Conservation (phyloP, 1,139 yeast species). For the Wickerhamomyces sp. region DNA sequence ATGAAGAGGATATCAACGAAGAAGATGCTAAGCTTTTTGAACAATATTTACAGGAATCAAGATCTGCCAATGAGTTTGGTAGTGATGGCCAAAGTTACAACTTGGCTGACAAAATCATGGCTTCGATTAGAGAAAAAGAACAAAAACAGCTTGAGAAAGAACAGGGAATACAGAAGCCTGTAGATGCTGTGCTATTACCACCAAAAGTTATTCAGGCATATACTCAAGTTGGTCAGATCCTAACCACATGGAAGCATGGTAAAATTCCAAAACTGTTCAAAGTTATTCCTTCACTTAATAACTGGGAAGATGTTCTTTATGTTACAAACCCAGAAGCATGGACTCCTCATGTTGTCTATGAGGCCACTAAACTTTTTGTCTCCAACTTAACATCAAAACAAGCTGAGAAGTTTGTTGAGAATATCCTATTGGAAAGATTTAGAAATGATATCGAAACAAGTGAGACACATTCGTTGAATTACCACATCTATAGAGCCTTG, state of each 20-base stretch:
- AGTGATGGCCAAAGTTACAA: slow-evolving; percentile 48
- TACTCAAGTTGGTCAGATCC: slow-evolving; percentile 82
- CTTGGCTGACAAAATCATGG: slow-evolving; percentile 89
- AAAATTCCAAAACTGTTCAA: slow-evolving; percentile 92
- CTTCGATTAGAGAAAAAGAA: slow-evolving; percentile 77
- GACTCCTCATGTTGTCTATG: slow-evolving; percentile 97
- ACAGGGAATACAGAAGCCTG: slow-evolving; percentile 24
- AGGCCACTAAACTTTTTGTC: slow-evolving; percentile 90
- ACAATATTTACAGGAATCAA: slow-evolving; percentile 48
- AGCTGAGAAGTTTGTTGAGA: slow-evolving; percentile 78
- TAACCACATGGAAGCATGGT: slow-evolving; percentile 93
- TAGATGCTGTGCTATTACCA: slow-evolving; percentile 70
- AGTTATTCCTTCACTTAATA: slow-evolving; percentile 84
- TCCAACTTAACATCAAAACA: slow-evolving; percentile 84
- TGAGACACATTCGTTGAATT: slow-evolving; percentile 63
- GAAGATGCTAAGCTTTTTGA: slow-evolving; percentile 71
- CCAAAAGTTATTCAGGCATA: slow-evolving; percentile 95
- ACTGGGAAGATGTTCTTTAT: slow-evolving; percentile 93
- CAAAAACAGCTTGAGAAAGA: slow-evolving; percentile 22
- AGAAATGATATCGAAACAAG: slow-evolving; percentile 77
- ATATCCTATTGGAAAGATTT: slow-evolving; percentile 78
- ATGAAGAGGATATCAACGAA: slow-evolving; percentile 55
- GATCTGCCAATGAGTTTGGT: slow-evolving; percentile 32
- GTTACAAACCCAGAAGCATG: slow-evolving; percentile 90
- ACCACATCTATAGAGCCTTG: slow-evolving; percentile 86